phyloP scores from a whole-genome alignment of 495 filamentous ascomycete genomes.

The Recurvomyces mirabilis region DNA sequence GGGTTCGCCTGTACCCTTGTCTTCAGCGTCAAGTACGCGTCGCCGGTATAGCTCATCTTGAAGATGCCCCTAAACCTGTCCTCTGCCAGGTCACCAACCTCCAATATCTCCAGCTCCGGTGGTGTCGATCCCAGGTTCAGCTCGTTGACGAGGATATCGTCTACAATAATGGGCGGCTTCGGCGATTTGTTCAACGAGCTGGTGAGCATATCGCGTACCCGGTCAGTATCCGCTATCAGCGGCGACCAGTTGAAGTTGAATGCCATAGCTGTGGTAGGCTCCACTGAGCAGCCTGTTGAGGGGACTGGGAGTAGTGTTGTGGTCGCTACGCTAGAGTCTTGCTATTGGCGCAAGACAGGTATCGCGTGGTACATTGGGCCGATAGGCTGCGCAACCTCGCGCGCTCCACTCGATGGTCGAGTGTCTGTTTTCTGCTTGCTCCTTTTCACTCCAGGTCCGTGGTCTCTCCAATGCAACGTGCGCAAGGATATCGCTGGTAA shows the following conservation, averaged over 20 bases:
- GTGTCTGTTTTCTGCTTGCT: too few species aligned
- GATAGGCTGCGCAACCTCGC: neutral
- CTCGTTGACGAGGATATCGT: constrained; percentile 97
- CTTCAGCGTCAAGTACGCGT: constrained; percentile 86
- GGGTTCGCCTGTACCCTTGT: constrained; percentile 97
- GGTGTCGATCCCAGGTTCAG: constrained; percentile 88
- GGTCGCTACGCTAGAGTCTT: neutral
- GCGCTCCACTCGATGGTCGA: too few species aligned
- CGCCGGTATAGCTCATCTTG: constrained; percentile 94
- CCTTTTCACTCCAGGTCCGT: too few species aligned
- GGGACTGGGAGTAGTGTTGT: constrained; percentile 1
- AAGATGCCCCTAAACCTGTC: constrained; percentile 97
- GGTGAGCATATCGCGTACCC: constrained; percentile 88
- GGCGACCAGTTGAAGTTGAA: constrained; percentile 99
- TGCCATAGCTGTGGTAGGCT: constrained; percentile 52
- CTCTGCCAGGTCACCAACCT: constrained; percentile 93
- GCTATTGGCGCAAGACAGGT: constrained; percentile 1
- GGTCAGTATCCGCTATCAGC: constrained; percentile 81
- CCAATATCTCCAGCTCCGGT: constrained; percentile 87
- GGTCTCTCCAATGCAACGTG: too few species aligned
- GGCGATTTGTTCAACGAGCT: constrained; percentile 94
- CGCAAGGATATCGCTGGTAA: too few species aligned
- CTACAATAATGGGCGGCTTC: constrained; percentile 97
- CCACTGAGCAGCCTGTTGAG: constrained; percentile 11
- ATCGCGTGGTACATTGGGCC: constrained; percentile 11